Evolutionary conservation across 225 moss, liverwort and hornwort species (phyloP).

Genomic region (Bryum argenteum): DNA sequence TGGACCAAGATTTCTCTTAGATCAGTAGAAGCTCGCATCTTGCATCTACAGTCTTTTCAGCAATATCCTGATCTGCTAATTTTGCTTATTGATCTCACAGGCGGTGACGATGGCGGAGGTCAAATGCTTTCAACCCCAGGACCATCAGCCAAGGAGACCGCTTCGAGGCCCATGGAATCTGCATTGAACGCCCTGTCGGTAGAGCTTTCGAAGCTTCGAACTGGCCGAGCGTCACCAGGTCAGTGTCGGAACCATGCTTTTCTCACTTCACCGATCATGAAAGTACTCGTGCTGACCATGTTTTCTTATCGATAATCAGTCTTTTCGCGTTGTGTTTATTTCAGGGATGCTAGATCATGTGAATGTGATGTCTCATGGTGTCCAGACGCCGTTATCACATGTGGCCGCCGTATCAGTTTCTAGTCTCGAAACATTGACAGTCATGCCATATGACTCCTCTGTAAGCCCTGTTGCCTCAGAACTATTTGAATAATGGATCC

Average conservation of each 20-base stretch:
- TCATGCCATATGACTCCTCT: conserved; percentile 83
- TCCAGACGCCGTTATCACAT: conserved; percentile 61
- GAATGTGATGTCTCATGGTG: conserved; percentile 67
- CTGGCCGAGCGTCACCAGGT: conserved; percentile 88
- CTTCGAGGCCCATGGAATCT: conserved; percentile 67
- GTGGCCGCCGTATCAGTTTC: conserved; percentile 79
- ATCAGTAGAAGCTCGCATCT: background rate
- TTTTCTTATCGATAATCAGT: background rate
- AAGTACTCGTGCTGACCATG: too few species aligned
- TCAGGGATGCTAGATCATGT: conserved; percentile 89
- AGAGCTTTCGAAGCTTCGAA: conserved; percentile 82
- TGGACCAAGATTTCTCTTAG: background rate
- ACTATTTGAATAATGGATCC: background rate
- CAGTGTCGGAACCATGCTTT: background rate
- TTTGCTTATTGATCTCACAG: conserved; percentile 20
- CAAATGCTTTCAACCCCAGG: conserved; percentile 46
- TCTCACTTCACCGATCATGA: background rate
- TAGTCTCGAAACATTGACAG: conserved; percentile 71
- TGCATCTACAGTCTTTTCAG: background rate
- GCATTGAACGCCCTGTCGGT: conserved; percentile 68
- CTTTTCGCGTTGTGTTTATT: conserved; percentile 24
- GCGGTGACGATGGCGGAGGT: conserved; percentile 49
- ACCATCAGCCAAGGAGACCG: conserved; percentile 56
- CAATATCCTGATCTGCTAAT: background rate
- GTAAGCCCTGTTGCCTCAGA: conserved; percentile 46